A percentile compares a stretch with the other conserved stretches of the same genome.
These are phyloP conservation scores for Endoconidiophora laricicola DNA, from an alignment of 2,329 filamentous ascomycete species.

Conservation along the genomic window DNA sequence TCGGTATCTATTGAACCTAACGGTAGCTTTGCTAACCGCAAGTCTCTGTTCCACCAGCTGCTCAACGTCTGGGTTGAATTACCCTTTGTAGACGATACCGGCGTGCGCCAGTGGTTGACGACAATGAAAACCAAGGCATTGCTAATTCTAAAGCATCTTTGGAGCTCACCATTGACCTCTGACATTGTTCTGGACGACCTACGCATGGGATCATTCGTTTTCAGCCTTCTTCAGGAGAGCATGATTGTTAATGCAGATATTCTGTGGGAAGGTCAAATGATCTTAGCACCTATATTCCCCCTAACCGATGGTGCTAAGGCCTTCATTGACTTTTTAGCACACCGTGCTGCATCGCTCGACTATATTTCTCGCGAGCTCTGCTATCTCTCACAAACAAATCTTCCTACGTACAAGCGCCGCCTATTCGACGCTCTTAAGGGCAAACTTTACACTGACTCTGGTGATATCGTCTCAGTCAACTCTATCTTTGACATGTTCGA, in stretches of 20 bases:
- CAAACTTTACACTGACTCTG: conserved; percentile 48
- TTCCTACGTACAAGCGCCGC: conserved; percentile 52
- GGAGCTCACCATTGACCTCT: conserved; percentile 66
- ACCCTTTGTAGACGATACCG: conserved; percentile 44
- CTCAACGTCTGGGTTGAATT: conserved; percentile 54
- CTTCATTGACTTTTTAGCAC: conserved; percentile 60
- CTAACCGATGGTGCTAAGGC: conserved; percentile 48
- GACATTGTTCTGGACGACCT: conserved; percentile 62
- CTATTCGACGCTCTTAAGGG: conserved; percentile 64
- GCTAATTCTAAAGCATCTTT: conserved; percentile 63
- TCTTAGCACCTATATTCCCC: conserved; percentile 49
- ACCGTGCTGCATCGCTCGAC: conserved; percentile 63
- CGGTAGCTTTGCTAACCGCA: conserved; percentile 52
- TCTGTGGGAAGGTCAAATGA: conserved; percentile 54
- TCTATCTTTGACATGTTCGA: conserved; percentile 89
- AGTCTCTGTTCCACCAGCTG: conserved; percentile 72
- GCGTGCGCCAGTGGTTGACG: conserved; percentile 51
- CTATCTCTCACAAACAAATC: conserved; percentile 51
- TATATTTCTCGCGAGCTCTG: conserved; percentile 78
- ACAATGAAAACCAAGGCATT: conserved; percentile 51
- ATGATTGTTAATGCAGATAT: conserved; percentile 51
- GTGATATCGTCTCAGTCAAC: conserved; percentile 48
- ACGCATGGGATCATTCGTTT: conserved; percentile 62
- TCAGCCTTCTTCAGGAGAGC: conserved; percentile 57
- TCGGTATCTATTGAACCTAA: conserved; percentile 50